Evolutionary conservation across 2,329 filamentous ascomycete genomes (phyloP).

Genomic region (Ascochyta rabiei): DNA sequence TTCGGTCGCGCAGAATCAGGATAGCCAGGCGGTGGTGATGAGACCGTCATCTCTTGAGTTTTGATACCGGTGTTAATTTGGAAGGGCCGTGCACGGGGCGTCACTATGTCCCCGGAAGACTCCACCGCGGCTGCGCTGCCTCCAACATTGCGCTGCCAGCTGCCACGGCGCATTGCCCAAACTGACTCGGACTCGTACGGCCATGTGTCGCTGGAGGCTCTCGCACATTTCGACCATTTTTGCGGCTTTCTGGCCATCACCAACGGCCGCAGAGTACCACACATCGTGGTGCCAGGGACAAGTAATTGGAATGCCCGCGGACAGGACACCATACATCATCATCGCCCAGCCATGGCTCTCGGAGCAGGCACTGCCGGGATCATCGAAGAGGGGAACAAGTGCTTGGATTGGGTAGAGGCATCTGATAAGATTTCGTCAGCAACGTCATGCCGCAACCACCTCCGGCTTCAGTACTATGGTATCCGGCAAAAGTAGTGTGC

Average conservation of each 20-base stretch:
- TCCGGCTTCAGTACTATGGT: too few relatives aligned
- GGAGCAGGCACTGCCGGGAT: slow-evolving; percentile 19
- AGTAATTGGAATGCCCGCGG: slow-evolving; percentile 13
- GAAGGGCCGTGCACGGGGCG: slow-evolving; percentile 3
- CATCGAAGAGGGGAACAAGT: slow-evolving; percentile 20
- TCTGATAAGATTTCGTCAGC: slow-evolving; percentile 40
- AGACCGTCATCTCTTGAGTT: slow-evolving; percentile 13
- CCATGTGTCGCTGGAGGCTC: neutral
- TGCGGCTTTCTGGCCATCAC: neutral
- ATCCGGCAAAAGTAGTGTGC: too few relatives aligned
- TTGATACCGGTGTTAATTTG: slow-evolving; percentile 10
- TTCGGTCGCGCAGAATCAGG: slow-evolving; percentile 7
- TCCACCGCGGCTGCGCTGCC: slow-evolving; percentile 5
- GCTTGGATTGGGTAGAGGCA: slow-evolving; percentile 20
- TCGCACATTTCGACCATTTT: neutral
- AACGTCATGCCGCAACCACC: neutral
- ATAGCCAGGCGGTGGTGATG: slow-evolving; percentile 18
- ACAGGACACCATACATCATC: slow-evolving; percentile 19
- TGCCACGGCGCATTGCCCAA: neutral
- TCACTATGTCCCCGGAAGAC: neutral
- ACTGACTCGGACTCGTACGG: neutral
- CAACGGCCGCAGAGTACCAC: neutral
- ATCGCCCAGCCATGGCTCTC: slow-evolving; percentile 22
- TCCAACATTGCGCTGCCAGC: neutral
- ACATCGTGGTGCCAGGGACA: neutral